Base-by-base conservation (phyloP, 1,284 basidiomycete species). In the Ustilago trichophora region DNA sequence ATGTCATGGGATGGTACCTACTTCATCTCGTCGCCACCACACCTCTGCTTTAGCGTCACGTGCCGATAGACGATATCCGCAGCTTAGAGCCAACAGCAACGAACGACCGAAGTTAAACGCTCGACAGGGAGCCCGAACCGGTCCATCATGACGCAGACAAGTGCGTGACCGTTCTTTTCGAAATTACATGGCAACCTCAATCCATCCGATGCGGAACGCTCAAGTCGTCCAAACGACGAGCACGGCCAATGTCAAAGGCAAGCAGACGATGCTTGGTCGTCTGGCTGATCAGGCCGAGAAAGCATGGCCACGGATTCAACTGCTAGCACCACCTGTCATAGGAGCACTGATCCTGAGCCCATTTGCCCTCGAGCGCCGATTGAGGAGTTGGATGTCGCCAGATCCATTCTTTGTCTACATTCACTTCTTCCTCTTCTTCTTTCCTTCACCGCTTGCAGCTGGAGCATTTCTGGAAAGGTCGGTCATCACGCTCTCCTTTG, bases 351-450 rank as follows among this genome's bases (percentile, higher is more conserved):
- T 71, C 22, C 55, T 75, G 16, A 55, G 53, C 18, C 59, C 60
- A 12, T 73, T 75, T 10, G 58, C 66, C 29, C 49, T 73, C 7
- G 55, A 48, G 10, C 37, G 40, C 26, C 55, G 46, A 21, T 45
- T 72, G 4, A 27, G 31, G 11, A 36, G 24, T 22, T 63, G 66
- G 51, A 60, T 65, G 32, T 69, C 71, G 8, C 44, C 35, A 3
- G 43, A 53, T n/a, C 58, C 66, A 12, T 75, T 67, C 40, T 65
- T 75, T 26, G 38, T 46, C 37, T 72, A 58, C 43, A 53, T 59
- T 48, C 63, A 50, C 51, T 59, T 43, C 26, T 45, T 60, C 38
- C 65, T 76, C 19, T 76, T 76, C 54, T 76, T 78, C 59, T 80
- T 65, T 16, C 76, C 77, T 1, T 57, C 58, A 0, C 62, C 60